Evolutionary conservation across 345 rosid species (phyloP), one percentile per base, ranked within the genome.

Genomic region (Arabis alpina): DNA sequence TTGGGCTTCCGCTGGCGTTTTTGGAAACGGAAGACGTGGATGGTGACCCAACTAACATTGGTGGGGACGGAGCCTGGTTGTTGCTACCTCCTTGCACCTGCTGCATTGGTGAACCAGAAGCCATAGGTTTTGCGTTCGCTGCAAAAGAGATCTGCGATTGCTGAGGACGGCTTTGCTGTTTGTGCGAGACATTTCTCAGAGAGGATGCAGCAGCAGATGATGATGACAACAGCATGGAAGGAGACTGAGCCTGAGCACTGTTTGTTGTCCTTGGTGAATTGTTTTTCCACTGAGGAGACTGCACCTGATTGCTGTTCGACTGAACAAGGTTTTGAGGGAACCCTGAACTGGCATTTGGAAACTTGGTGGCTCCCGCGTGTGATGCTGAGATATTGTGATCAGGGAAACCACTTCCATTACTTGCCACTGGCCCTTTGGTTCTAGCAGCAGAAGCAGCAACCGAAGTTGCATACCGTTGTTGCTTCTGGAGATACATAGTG

Each of bases 1-100:
- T 84, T 16, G 98, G 99, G 76, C 97, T 92, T 59, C 96, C 99
- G 45, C 97, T 86, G 4, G 93, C 82, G 55, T 90, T 84, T 79
- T 90, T 92, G 44, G 99, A 91, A 55, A 92, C 76, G 0, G 97
- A 89, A 23, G 97, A 87, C 8, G 92, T 77, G 2, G 97, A 83
- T 12, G 99, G 96, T 44, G 98, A 89, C 57, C 93, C 92, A 58
- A 83, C 90, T 50, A 80, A 71, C 80, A 84, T 54, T 2, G 86
- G 85, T 53, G 97, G 84, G 68, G 97, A 85, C 0, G 82, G 79
- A n/a, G 89, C 80, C 64, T 80, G 97, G 73, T 79, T 85, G 59
- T 66, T 74, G 70, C 52, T 37, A n/a, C 67, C 64, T 56, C 70
- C 82, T 34, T 86, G 80, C 51, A 72, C 77, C 42, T 74, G 90